Evolutionary conservation across 257 asterid species (phyloP).

Genomic region (Ilex asprella): DNA sequence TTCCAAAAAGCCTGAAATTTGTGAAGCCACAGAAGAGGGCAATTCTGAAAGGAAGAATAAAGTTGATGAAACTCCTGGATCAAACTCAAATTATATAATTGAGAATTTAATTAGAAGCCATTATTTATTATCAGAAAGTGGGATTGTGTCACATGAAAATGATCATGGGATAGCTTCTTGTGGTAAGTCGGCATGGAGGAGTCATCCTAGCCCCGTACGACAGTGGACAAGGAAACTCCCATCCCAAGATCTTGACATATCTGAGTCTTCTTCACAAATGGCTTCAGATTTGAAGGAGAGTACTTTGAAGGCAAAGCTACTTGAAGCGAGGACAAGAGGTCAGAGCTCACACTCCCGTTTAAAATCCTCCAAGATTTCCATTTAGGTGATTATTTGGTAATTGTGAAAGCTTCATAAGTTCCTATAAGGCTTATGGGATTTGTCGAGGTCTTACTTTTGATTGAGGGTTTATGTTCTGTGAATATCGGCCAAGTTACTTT

Average conservation of each 20-base stretch:
- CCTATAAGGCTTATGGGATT: background rate
- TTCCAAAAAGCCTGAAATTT: too few relatives aligned
- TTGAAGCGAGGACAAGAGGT: background rate
- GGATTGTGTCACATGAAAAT: background rate
- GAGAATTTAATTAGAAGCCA: background rate
- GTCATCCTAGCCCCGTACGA: too few relatives aligned
- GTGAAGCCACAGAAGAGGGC: too few relatives aligned
- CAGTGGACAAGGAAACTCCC: too few relatives aligned
- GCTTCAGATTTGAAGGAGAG: background rate
- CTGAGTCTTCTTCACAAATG: background rate
- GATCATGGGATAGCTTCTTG: background rate
- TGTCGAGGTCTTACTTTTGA: background rate
- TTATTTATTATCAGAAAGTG: background rate
- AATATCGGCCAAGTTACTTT: background rate
- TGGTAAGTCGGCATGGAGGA: too few relatives aligned
- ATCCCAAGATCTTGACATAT: too few relatives aligned
- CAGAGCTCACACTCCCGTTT: background rate
- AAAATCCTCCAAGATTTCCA: too few relatives aligned
- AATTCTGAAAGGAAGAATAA: too few relatives aligned
- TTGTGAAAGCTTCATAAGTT: too few relatives aligned
- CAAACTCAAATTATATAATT: background rate
- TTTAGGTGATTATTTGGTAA: background rate
- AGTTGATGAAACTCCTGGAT: background rate
- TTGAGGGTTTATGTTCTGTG: background rate
- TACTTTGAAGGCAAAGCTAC: constrained; percentile 3